phyloP scores from a whole-genome alignment of 1,284 basidiomycete species.

The Ustilago shanxiensis region DNA sequence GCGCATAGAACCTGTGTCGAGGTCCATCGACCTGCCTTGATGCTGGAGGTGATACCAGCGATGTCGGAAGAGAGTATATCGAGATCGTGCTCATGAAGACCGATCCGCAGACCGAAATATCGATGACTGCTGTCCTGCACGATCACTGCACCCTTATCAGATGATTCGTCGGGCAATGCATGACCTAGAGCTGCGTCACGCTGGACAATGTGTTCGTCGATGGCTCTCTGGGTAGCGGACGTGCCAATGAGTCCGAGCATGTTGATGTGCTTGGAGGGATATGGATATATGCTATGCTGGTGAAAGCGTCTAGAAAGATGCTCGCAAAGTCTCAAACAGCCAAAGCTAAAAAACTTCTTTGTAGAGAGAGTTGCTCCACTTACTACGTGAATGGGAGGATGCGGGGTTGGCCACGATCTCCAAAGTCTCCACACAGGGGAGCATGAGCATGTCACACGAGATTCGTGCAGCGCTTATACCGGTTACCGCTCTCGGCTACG shows the following conservation, averaged over 20 bases:
- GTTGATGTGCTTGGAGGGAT: neutral
- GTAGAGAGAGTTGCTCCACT: too few species aligned
- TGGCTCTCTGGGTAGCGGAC: constrained; percentile 28
- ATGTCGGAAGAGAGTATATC: constrained; percentile 60
- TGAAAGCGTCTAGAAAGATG: neutral
- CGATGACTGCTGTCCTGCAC: constrained; percentile 22
- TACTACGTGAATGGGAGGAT: neutral
- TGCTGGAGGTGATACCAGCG: constrained; percentile 50
- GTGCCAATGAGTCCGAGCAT: constrained; percentile 24
- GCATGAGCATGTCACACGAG: constrained; percentile 11
- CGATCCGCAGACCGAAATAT: constrained; percentile 16
- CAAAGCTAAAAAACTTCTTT: too few species aligned
- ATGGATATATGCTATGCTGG: neutral
- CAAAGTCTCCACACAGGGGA: neutral
- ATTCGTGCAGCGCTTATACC: constrained; percentile 2
- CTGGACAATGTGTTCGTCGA: constrained; percentile 26
- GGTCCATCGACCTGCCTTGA: constrained; percentile 75
- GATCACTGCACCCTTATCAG: neutral
- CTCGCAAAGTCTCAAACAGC: neutral
- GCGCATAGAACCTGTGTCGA: constrained; percentile 79
- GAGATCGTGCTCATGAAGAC: constrained; percentile 32
- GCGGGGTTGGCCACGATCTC: neutral
- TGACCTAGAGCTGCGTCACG: constrained; percentile 26
- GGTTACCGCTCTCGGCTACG: neutral
- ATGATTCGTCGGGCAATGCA: constrained; percentile 19